A percentile compares a stretch with the other conserved stretches of the same genome.
These are phyloP conservation scores for Pseudogymnoascus sp. DNA, from an alignment of 2,329 filamentous ascomycete genomes.

Conservation along the genomic window DNA sequence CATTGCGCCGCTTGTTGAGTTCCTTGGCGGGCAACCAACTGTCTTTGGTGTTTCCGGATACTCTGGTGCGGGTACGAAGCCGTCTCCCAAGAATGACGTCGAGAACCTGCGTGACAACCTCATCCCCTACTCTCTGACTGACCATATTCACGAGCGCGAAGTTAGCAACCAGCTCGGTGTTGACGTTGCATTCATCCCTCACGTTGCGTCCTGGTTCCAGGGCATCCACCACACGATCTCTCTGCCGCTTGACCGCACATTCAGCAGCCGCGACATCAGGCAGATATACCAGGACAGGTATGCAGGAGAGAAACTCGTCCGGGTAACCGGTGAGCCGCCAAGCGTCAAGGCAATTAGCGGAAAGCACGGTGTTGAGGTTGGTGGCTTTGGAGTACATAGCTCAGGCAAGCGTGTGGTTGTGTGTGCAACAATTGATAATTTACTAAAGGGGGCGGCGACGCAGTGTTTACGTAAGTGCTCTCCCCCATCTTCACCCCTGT, in stretches of 20 bases:
- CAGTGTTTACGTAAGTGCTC: constrained; percentile 74
- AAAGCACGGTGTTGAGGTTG: constrained; percentile 87
- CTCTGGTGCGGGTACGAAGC: constrained; percentile 91
- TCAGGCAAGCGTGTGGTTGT: constrained; percentile 88
- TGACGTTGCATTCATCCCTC: constrained; percentile 77
- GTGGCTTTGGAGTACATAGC: constrained; percentile 88
- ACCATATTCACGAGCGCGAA: constrained; percentile 91
- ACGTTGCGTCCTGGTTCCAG: constrained; percentile 95
- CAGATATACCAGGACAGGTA: constrained; percentile 95
- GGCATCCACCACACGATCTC: constrained; percentile 89
- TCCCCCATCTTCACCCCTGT: constrained; percentile 13
- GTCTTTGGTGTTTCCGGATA: constrained; percentile 91
- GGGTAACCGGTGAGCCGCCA: constrained; percentile 81
- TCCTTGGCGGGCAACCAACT: constrained; percentile 70
- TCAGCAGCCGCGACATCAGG: constrained; percentile 86
- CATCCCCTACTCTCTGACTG: constrained; percentile 83
- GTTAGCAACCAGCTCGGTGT: constrained; percentile 71
- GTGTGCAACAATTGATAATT: constrained; percentile 87
- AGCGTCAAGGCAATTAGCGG: constrained; percentile 76
- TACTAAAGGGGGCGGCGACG: constrained; percentile 86
- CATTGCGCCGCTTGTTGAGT: constrained; percentile 69
- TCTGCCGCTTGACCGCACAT: constrained; percentile 75
- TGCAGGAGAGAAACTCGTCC: constrained; percentile 90
- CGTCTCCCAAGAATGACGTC: constrained; percentile 87
- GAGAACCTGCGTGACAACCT: constrained; percentile 76